Evolutionary conservation across 2,329 filamentous ascomycete genomes (phyloP).

Genomic region (Fusarium piperis): DNA sequence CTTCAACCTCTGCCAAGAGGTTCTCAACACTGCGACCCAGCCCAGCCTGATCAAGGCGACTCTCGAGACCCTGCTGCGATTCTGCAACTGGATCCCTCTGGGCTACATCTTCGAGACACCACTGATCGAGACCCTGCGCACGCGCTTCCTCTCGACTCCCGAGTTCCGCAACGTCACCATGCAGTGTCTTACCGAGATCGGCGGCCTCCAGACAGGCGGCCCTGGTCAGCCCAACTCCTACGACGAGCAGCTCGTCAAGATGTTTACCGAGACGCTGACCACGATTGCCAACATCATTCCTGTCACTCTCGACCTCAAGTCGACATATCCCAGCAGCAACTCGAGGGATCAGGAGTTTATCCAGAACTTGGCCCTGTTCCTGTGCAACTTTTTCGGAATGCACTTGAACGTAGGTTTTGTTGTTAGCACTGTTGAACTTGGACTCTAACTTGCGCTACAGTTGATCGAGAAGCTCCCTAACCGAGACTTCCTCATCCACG

Average conservation of each 20-base stretch:
- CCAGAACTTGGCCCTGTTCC: slow-evolving; percentile 93
- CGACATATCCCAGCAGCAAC: slow-evolving; percentile 91
- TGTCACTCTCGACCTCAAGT: slow-evolving; percentile 86
- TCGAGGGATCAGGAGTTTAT: slow-evolving; percentile 96
- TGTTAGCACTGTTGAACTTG: slow-evolving; percentile 8
- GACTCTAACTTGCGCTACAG: slow-evolving; percentile 52
- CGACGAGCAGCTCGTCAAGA: slow-evolving; percentile 94
- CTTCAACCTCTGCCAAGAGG: slow-evolving; percentile 96
- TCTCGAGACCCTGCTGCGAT: slow-evolving; percentile 91
- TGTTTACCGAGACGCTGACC: slow-evolving; percentile 97
- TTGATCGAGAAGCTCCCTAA: slow-evolving; percentile 97
- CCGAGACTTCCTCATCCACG: slow-evolving; percentile 91
- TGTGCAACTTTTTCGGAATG: slow-evolving; percentile 96
- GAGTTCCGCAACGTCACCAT: slow-evolving; percentile 97
- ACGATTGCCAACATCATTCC: slow-evolving; percentile 95
- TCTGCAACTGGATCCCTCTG: slow-evolving; percentile 98
- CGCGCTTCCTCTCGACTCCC: slow-evolving; percentile 89
- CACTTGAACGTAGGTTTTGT: slow-evolving; percentile 76
- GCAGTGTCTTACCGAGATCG: slow-evolving; percentile 97
- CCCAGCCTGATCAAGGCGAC: slow-evolving; percentile 94
- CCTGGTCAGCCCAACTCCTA: slow-evolving; percentile 76
- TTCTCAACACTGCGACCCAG: slow-evolving; percentile 89
- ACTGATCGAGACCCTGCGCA: slow-evolving; percentile 93
- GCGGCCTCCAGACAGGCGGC: slow-evolving; percentile 85
- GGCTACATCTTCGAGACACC: slow-evolving; percentile 99